Percentiles rank a stretch among this genome's conserved stretches.
These are phyloP conservation scores for Hanseniaspora valbyensis DNA, from an alignment of 805 yeast genomes.

Conservation along the genomic window DNA sequence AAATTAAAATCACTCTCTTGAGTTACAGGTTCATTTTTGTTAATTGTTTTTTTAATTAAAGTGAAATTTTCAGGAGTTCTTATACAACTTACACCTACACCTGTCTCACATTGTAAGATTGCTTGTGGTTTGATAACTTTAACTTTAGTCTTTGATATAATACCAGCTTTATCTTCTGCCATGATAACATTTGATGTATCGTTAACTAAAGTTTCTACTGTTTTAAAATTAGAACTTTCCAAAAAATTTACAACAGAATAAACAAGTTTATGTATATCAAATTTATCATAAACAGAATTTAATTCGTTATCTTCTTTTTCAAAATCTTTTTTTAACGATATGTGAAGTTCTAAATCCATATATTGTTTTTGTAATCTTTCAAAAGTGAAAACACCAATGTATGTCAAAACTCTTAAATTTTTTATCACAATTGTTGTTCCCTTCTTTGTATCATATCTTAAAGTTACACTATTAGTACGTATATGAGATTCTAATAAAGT, in stretches of 20 bases:
- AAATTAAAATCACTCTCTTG: slow-evolving; percentile 30
- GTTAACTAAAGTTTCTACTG: slow-evolving; percentile 84
- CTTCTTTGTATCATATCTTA: background rate
- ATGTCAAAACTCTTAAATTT: slow-evolving; percentile 48
- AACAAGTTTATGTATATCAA: slow-evolving; percentile 30
- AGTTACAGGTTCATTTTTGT: too few relatives aligned
- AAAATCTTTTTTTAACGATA: slow-evolving; percentile 33
- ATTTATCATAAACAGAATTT: slow-evolving; percentile 18
- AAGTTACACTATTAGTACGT: background rate
- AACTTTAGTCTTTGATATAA: slow-evolving; percentile 32
- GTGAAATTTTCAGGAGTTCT: slow-evolving; percentile 37
- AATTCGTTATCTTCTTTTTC: too few relatives aligned
- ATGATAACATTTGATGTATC: slow-evolving; percentile 47
- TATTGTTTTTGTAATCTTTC: slow-evolving; percentile 76
- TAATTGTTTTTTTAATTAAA: too few relatives aligned
- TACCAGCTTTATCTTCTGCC: slow-evolving; percentile 11
- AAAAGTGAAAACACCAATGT: slow-evolving; percentile 89
- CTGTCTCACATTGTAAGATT: slow-evolving; percentile 60
- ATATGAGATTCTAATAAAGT: slow-evolving; percentile 26
- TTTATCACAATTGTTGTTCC: slow-evolving; percentile 10
- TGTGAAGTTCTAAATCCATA: slow-evolving; percentile 45
- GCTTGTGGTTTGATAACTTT: slow-evolving; percentile 81
- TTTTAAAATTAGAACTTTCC: slow-evolving; percentile 72
- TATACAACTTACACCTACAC: slow-evolving; percentile 74
- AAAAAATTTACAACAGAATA: slow-evolving; percentile 47